Evolutionary conservation across 2,329 filamentous ascomycete genomes (phyloP).

Genomic region (Xylariaceae sp.): DNA sequence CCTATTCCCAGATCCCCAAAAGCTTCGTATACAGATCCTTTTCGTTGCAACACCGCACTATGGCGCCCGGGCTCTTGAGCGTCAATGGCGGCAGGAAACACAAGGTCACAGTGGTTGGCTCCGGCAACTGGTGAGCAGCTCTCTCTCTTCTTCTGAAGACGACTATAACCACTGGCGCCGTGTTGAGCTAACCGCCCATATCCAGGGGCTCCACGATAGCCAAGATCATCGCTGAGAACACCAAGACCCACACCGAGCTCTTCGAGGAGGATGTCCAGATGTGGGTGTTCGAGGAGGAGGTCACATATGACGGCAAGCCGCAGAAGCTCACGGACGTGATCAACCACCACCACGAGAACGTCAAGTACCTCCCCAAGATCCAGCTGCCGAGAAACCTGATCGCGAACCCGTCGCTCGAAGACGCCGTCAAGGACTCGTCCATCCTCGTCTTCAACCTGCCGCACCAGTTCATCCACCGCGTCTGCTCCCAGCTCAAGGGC

Average conservation of each 20-base stretch:
- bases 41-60: no score
- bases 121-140: conserved; percentile 79
- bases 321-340: conserved; percentile 89
- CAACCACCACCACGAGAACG: conserved; percentile 89
- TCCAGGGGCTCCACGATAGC: conserved; percentile 88
- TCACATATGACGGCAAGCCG: conserved; percentile 57
- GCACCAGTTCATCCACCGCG: conserved; percentile 88
- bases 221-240: conserved; percentile 94
- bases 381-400: conserved; percentile 73
- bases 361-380: conserved; percentile 95
- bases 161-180: no score
- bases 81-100: conserved; percentile 59
- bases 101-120: conserved; percentile 90
- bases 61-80: conserved; percentile 29
- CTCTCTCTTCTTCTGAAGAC: no score
- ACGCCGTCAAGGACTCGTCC: conserved; percentile 74
- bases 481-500: conserved; percentile 76
- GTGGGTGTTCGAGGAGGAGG: conserved; percentile 97
- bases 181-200: conserved; percentile 8
- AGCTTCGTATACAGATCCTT: no score
- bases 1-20: no score
- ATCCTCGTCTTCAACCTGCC: conserved; percentile 95
- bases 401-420: conserved; percentile 72
- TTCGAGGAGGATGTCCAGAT: conserved; percentile 91
- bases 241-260: conserved; percentile 64